Conservation (phyloP, 2,329 filamentous ascomycete species). For the Claviceps citrina region DNA sequence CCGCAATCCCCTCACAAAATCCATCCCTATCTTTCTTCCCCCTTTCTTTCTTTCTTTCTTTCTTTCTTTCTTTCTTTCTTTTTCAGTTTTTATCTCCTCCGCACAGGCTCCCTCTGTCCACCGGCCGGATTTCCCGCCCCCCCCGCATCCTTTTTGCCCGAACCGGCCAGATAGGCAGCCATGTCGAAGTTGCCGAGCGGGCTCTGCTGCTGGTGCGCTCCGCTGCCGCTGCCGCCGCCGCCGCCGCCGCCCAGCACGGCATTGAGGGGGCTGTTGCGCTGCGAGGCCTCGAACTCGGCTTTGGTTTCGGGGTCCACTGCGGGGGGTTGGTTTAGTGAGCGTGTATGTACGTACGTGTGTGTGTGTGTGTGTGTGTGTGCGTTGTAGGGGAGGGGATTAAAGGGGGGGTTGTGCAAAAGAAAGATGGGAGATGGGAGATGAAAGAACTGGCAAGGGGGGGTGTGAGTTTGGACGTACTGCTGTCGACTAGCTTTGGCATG, state of each 20-base stretch:
- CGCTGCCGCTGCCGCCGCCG: constrained; percentile 19
- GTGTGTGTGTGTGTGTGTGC: too few species aligned
- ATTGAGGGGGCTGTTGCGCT: constrained; percentile 57
- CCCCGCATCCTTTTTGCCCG: constrained; percentile 25
- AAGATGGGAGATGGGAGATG: background rate
- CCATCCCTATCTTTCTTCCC: too few species aligned
- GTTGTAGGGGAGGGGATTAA: too few species aligned
- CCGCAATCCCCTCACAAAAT: too few species aligned
- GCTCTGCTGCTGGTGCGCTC: constrained; percentile 16
- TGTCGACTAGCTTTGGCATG: constrained; percentile 90
- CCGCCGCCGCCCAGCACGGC: constrained; percentile 31
- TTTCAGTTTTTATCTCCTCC: constrained; percentile 12
- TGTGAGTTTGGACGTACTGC: constrained; percentile 79
- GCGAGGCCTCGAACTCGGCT: constrained; percentile 82
- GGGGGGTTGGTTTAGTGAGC: too few species aligned
- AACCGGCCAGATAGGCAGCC: constrained; percentile 47
- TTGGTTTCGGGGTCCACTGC: constrained; percentile 93
- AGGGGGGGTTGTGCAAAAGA: background rate
- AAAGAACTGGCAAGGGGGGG: too few species aligned
- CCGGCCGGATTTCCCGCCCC: constrained; percentile 11
- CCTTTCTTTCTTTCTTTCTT: too few species aligned
- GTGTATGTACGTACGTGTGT: too few species aligned
- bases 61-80: background rate
- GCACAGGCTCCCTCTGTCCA: constrained; percentile 27
- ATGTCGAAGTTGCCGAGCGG: constrained; percentile 44